Evolutionary conservation across 1,284 basidiomycete genomes (phyloP).

Genomic region (Lentinus polychrous): DNA sequence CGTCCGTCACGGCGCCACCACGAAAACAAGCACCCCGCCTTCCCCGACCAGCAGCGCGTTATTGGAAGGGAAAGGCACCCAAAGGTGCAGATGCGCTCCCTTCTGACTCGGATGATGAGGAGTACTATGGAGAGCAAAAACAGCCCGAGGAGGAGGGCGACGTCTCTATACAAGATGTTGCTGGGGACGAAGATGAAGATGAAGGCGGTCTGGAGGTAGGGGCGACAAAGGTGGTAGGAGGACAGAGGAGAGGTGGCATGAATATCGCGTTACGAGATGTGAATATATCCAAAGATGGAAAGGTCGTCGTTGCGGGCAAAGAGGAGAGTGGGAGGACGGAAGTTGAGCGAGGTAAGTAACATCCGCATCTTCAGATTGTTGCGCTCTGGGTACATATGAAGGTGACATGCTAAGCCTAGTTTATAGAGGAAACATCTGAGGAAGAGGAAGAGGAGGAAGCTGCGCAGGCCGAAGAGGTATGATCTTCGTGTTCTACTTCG

Average conservation of each 20-base stretch:
- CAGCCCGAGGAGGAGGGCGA: slow-evolving; percentile 35
- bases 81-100: slow-evolving; percentile 57
- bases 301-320: slow-evolving; percentile 62
- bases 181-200: slow-evolving; percentile 36
- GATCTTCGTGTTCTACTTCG: slow-evolving; percentile 4
- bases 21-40: slow-evolving; percentile 67
- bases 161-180: slow-evolving; percentile 44
- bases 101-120: slow-evolving; percentile 51
- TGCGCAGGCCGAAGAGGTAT: slow-evolving; percentile 39
- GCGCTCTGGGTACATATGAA: slow-evolving; percentile 61
- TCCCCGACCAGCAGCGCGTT: slow-evolving; percentile 66
- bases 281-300: slow-evolving; percentile 63
- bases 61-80: slow-evolving; percentile 81
- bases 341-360: slow-evolving; percentile 33
- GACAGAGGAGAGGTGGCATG: slow-evolving; percentile 38
- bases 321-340: slow-evolving; percentile 61
- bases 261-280: slow-evolving; percentile 68
- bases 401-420: slow-evolving; percentile 70
- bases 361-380: slow-evolving; percentile 60
- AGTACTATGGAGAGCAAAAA: slow-evolving; percentile 33
- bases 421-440: slow-evolving; percentile 46
- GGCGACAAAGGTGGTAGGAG: slow-evolving; percentile 21
- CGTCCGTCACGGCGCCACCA: slow-evolving; percentile 9
- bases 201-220: slow-evolving; percentile 25
- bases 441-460: slow-evolving; percentile 39